phyloP scores from a whole-genome alignment of 1,139 yeast genomes.

The Sugiyamaella xylanicola region DNA sequence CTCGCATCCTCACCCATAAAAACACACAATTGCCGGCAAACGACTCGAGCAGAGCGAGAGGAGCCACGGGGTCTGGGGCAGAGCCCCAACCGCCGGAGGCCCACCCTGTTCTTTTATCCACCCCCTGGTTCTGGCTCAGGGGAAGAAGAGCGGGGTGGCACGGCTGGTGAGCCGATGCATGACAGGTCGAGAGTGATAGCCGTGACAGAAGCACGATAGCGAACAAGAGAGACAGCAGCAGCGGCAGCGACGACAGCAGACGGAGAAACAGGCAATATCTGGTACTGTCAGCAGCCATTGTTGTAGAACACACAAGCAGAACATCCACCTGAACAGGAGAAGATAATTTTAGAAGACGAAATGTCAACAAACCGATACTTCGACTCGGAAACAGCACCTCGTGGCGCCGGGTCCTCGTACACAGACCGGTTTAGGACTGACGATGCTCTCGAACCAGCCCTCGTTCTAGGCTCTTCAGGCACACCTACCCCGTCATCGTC shows the following conservation, averaged over 20 bases:
- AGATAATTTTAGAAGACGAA: not conserved
- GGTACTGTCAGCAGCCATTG: too few species aligned
- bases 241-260: not conserved
- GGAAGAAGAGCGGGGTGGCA: too few species aligned
- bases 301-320: too few species aligned
- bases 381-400: constrained; percentile 22
- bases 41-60: constrained; percentile 1
- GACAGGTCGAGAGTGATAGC: not conserved
- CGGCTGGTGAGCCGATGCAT: not conserved
- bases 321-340: not conserved
- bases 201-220: not conserved
- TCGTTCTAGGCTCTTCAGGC: constrained; percentile 7
- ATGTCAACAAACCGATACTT: constrained; percentile 25
- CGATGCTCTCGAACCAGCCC: constrained; percentile 30
- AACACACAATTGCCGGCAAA: not conserved
- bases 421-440: constrained; percentile 45
- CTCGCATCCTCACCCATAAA: not conserved
- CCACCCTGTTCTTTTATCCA: too few species aligned
- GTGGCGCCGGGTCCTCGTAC: constrained; percentile 36
- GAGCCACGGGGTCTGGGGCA: not conserved
- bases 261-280: too few species aligned
- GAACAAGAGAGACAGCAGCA: not conserved
- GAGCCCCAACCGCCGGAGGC: constrained; percentile 2
- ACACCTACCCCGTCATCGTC: constrained; percentile 26
- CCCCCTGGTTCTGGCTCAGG: too few species aligned